phyloP scores from a whole-genome alignment of 331 rosid species.

The Rhamnella rubrinervis region DNA sequence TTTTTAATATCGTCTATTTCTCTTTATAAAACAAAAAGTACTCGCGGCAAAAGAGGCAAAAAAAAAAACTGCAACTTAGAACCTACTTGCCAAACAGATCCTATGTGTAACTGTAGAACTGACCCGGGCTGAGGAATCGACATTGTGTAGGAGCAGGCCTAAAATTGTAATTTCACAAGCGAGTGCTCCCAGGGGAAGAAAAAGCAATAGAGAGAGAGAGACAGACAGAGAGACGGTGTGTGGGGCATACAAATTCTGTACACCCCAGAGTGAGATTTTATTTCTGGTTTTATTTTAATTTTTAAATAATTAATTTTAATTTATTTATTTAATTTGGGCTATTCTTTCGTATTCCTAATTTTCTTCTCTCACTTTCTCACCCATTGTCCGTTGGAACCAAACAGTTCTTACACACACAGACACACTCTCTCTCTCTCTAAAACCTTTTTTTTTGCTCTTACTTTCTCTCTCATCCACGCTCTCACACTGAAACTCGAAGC shows the following conservation, averaged over 20 bases:
- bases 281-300: neutral
- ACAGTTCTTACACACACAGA: slow-evolving; percentile 23
- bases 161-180: slow-evolving; percentile 24
- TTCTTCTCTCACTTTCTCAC: slow-evolving; percentile 15
- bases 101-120: neutral
- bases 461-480: slow-evolving; percentile 7
- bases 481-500: slow-evolving; percentile 1
- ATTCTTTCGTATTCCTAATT: neutral
- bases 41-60: neutral
- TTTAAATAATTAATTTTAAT: neutral
- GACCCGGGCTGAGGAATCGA: slow-evolving; percentile 22
- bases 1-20: no score
- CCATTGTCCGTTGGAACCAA: slow-evolving; percentile 39
- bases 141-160: slow-evolving; percentile 15
- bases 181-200: slow-evolving; percentile 30
- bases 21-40: neutral
- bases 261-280: neutral
- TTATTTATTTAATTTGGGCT: neutral
- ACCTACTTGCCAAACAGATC: slow-evolving; percentile 5
- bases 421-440: slow-evolving; percentile 7
- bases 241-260: slow-evolving; percentile 14
- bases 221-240: slow-evolving; percentile 19
- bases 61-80: neutral
- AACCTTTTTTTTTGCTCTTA: neutral
- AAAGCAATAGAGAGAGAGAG: neutral